phyloP scores from a whole-genome alignment of 345 rosid species.

The Syzygium grande region DNA sequence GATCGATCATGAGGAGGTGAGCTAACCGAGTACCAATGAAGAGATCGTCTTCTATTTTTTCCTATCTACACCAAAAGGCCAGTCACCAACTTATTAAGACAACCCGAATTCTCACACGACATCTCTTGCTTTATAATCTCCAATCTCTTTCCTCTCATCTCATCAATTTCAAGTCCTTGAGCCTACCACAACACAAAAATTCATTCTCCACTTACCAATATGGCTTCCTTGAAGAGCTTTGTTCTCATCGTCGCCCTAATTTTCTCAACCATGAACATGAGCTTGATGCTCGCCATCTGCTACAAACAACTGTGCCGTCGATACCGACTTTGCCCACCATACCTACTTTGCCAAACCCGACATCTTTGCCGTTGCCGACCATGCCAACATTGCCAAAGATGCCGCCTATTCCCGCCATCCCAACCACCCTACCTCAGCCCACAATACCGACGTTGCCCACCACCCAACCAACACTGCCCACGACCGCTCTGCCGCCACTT shows the following conservation, averaged over 20 bases:
- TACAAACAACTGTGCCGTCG: neutral
- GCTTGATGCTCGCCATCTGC: conserved; percentile 12
- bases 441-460: conserved; percentile 4
- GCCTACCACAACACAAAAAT: neutral
- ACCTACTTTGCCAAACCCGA: neutral
- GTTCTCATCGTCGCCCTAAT: neutral
- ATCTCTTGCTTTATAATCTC: neutral
- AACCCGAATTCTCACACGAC: neutral
- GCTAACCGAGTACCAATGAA: neutral
- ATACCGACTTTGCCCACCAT: neutral
- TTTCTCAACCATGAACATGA: neutral
- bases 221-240: neutral
- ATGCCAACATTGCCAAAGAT: neutral
- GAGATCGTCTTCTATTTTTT: neutral
- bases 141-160: neutral
- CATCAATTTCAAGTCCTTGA: neutral
- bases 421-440: conserved; percentile 6
- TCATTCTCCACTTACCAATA: neutral
- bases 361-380: neutral
- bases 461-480: conserved; percentile 7
- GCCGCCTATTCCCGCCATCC: conserved; percentile 3
- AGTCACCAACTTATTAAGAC: neutral
- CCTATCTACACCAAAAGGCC: neutral
- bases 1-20: neutral
- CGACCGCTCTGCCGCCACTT: neutral